These are phyloP conservation scores for Syncephalis plumigaleata DNA, from an alignment of 371 early-diverging fungal species.

Conservation along the genomic window DNA sequence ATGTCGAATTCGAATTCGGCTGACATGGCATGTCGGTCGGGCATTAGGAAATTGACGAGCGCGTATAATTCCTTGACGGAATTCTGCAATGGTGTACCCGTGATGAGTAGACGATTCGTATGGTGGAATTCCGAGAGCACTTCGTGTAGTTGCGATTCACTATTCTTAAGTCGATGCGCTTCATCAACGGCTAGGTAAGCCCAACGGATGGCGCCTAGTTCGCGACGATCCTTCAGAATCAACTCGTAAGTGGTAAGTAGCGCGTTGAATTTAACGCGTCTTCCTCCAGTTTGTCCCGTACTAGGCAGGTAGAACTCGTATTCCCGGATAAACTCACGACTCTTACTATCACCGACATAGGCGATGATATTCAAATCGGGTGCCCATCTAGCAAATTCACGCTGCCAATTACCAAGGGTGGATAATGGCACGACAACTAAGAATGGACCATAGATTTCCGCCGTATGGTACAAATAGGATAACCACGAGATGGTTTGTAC, in stretches of 20 bases:
- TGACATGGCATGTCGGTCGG: conserved; percentile 58
- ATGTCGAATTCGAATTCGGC: conserved; percentile 27
- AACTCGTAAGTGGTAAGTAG: conserved; percentile 92
- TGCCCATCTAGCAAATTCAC: conserved; percentile 88
- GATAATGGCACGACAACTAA: conserved; percentile 92
- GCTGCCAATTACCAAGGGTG: conserved; percentile 86
- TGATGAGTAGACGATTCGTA: conserved; percentile 62
- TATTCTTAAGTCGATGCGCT: conserved; percentile 83
- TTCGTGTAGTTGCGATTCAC: conserved; percentile 74
- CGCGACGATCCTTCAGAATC: conserved; percentile 74
- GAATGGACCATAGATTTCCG: conserved; percentile 81
- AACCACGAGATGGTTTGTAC: conserved; percentile 96
- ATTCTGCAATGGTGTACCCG: conserved; percentile 85
- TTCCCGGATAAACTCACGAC: conserved; percentile 72
- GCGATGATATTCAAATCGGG: conserved; percentile 81
- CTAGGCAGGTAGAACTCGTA: conserved; percentile 63
- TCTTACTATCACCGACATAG: conserved; percentile 74
- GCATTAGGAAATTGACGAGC: conserved; percentile 67
- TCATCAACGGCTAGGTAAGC: conserved; percentile 78
- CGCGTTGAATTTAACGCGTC: conserved; percentile 70
- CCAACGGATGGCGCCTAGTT: conserved; percentile 64
- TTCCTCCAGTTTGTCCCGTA: conserved; percentile 11
- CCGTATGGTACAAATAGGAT: conserved; percentile 75
- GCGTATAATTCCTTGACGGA: conserved; percentile 69
- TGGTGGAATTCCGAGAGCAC: conserved; percentile 57